Conservation (phyloP, 495 filamentous ascomycete species). For the Hamigera avellanea region DNA sequence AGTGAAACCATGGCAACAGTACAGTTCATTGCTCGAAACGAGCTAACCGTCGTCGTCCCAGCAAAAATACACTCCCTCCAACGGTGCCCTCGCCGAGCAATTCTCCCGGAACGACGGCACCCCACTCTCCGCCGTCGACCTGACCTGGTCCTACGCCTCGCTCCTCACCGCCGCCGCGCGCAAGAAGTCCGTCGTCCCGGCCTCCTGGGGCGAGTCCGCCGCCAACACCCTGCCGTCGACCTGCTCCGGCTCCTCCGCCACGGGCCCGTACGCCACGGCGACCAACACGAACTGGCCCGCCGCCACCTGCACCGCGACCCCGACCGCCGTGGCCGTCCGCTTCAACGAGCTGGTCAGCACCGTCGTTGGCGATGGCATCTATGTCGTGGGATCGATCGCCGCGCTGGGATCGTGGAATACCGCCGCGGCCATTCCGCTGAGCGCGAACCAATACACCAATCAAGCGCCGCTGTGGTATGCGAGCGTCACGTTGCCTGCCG, state of each 20-base stretch:
- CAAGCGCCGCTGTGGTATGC: slow-evolving; percentile 44
- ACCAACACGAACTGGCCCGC: slow-evolving; percentile 2
- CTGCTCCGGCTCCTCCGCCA: slow-evolving; percentile 11
- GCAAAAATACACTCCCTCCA: slow-evolving; percentile 29
- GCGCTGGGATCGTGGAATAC: slow-evolving; percentile 44
- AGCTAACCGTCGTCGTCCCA: too few species aligned
- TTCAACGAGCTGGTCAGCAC: slow-evolving; percentile 40
- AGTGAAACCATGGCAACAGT: not conserved
- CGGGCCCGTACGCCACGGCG: slow-evolving; percentile 10
- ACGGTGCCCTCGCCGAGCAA: slow-evolving; percentile 45
- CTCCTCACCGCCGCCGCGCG: slow-evolving; percentile 30
- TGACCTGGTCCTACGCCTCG: slow-evolving; percentile 38
- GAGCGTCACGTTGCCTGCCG: slow-evolving; percentile 34
- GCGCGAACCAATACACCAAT: slow-evolving; percentile 35
- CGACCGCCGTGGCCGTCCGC: slow-evolving; percentile 34
- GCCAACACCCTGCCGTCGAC: slow-evolving; percentile 10
- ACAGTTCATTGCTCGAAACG: too few species aligned
- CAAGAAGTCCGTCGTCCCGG: slow-evolving; percentile 7
- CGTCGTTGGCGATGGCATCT: slow-evolving; percentile 38
- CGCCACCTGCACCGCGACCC: not conserved
- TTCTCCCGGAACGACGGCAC: slow-evolving; percentile 36
- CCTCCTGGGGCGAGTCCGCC: slow-evolving; percentile 11
- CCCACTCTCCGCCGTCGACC: slow-evolving; percentile 35
- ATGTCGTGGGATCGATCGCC: slow-evolving; percentile 39
- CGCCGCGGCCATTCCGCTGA: slow-evolving; percentile 32